Base-by-base conservation (phyloP, 139 green algal species). In the Chlamydomonas sphaeroides region DNA sequence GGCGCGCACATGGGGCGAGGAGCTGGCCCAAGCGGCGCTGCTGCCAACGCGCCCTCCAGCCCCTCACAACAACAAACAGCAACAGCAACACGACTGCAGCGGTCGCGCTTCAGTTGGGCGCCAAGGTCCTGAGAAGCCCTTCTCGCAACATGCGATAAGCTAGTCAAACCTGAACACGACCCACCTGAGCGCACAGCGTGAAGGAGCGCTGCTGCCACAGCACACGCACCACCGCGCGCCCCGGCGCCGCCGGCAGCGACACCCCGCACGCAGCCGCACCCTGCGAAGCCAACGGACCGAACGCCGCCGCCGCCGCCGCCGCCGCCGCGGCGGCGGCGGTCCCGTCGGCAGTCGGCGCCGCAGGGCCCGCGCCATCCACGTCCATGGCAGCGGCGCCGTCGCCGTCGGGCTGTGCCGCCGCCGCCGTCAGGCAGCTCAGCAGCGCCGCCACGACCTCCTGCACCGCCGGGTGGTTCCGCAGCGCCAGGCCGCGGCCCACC, bases 151-250 rank as follows among this genome's bases (percentile, higher is more conserved):
- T n/a, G n/a, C n/a, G n/a, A n/a, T n/a, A n/a, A n/a, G n/a, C n/a
- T n/a, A n/a, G n/a, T n/a, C n/a, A n/a, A n/a, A n/a, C n/a, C n/a
- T n/a, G n/a, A n/a, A n/a, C 14, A 5, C 26, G 5, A 26, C 36
- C 20, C 25, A 82, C 75, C 75, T 82, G 62, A 32, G 45, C 0
- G 35, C 77, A 84, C 23, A 67, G 28, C 36, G 49, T 35, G 77
- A 75, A 84, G 0, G 48, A 66, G 20, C 77, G 65, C 65, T 84
- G 77, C 77, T 84, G 65, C 77, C 77, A 84, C 77, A 84, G 63
- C 49, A 84, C 77, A 3, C 65, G 48, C 36, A 48, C 67, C 25
- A 70, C 41, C 6, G 77, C 65, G 6, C 30, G 25, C 30, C 42
- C 38, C 14, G 75, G 53, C 75, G 42, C 26, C 6, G 42, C 75